Conservation (phyloP, 352 stramenopile species). For the Elongisporangium undulatum region DNA sequence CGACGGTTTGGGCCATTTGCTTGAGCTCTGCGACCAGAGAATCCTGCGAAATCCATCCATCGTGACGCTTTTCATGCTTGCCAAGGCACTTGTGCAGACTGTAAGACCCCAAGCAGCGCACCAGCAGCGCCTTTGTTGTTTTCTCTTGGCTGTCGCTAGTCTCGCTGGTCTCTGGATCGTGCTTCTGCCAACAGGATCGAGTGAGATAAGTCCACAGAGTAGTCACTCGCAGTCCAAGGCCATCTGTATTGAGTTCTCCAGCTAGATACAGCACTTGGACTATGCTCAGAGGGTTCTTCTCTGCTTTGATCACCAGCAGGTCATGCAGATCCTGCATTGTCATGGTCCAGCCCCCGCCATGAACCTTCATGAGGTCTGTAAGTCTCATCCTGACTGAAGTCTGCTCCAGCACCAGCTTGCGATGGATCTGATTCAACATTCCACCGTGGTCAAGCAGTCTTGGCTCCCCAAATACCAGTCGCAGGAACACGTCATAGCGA, state of each 20-base stretch:
- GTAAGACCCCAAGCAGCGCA: neutral
- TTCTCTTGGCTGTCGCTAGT: neutral
- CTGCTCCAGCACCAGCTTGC: conserved; percentile 18
- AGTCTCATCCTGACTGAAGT: conserved; percentile 8
- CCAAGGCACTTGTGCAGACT: neutral
- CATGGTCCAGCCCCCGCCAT: conserved; percentile 8
- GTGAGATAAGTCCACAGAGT: conserved; percentile 24
- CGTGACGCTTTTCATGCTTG: neutral
- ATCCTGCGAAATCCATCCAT: conserved; percentile 8
- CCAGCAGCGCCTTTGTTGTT: neutral
- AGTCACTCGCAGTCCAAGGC: conserved; percentile 12
- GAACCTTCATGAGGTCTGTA: conserved; percentile 10
- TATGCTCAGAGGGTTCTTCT: conserved; percentile 10
- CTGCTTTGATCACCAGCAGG: conserved; percentile 3
- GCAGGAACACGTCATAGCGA: conserved; percentile 52
- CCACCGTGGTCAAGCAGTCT: conserved; percentile 17
- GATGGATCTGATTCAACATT: conserved; percentile 8
- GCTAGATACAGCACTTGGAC: conserved; percentile 32
- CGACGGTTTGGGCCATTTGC: conserved; percentile 3
- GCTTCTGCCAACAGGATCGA: conserved; percentile 13
- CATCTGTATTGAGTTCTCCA: conserved; percentile 16
- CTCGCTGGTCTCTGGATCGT: neutral
- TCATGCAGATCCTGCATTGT: conserved; percentile 13
- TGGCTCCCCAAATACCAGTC: conserved; percentile 38
- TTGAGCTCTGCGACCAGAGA: conserved; percentile 6